phyloP scores from a whole-genome alignment of 495 filamentous ascomycete genomes.

The Hypoxylon intermedium region DNA sequence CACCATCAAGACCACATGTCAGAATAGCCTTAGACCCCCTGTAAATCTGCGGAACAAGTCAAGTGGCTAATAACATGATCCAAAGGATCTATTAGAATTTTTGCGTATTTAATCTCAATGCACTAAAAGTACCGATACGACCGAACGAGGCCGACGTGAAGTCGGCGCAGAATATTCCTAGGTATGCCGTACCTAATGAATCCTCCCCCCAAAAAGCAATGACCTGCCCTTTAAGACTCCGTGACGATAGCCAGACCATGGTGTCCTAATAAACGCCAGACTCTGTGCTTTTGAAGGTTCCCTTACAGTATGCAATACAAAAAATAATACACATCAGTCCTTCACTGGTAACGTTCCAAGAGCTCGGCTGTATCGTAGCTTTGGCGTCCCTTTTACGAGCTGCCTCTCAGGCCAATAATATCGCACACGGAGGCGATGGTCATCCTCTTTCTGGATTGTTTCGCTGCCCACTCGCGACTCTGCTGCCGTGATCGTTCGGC shows the following conservation, averaged over 20 bases:
- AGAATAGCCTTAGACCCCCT: neutral
- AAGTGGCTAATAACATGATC: neutral
- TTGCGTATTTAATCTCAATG: conserved; percentile 18
- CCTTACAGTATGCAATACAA: conserved; percentile 28
- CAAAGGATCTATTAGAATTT: conserved; percentile 11
- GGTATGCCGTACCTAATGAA: conserved; percentile 12
- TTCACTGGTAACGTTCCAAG: conserved; percentile 4
- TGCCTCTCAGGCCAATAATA: conserved; percentile 6
- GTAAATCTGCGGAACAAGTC: neutral
- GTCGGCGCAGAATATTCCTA: conserved; percentile 1
- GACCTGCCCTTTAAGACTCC: neutral
- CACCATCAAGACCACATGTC: neutral
- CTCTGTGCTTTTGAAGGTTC: conserved; percentile 16
- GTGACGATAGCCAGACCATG: neutral
- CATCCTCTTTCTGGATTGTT: conserved; percentile 53
- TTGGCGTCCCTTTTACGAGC: neutral
- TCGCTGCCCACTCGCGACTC: conserved; percentile 75
- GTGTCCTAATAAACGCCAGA: conserved; percentile 30
- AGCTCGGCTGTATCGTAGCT: neutral
- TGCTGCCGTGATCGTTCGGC: conserved; percentile 69
- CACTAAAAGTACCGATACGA: conserved; percentile 22
- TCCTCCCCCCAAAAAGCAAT: neutral
- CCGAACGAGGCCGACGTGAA: conserved; percentile 9
- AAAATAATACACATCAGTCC: conserved; percentile 20
- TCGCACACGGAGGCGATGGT: conserved; percentile 28